Percentiles rank a stretch among this genome's conserved stretches.
Evolutionary conservation across 257 asterid species (phyloP).

Genomic region (Gentiana dahurica): DNA sequence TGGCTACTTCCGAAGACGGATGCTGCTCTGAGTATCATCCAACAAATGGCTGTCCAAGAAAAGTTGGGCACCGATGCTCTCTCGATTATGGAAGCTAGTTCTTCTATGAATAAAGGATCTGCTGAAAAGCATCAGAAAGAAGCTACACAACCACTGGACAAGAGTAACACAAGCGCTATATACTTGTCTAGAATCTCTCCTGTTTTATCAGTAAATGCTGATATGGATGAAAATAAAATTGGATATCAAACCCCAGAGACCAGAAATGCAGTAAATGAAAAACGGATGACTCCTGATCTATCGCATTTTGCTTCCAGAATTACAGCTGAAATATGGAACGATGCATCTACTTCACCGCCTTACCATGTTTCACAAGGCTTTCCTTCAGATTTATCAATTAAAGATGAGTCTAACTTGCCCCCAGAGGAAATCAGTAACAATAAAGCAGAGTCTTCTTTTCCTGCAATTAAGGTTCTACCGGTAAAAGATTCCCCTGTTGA

Average conservation of each 20-base stretch:
- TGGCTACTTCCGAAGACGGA: constrained; percentile 68
- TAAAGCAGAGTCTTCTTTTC: constrained; percentile 14
- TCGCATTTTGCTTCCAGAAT: constrained; percentile 1
- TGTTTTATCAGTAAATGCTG: constrained; percentile 20
- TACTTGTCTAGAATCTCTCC: constrained; percentile 19
- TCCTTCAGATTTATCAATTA: constrained; percentile 10
- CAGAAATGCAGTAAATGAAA: constrained; percentile 16
- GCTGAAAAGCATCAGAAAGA: constrained; percentile 28
- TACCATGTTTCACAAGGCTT: constrained; percentile 17
- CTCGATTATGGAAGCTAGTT: constrained; percentile 10
- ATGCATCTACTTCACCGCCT: constrained; percentile 20
- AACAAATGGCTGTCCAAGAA: constrained; percentile 35
- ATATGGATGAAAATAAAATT: constrained; percentile 18
- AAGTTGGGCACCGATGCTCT: constrained; percentile 26
- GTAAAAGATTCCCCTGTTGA: constrained; percentile 23
- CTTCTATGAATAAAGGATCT: constrained; percentile 8
- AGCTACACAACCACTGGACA: constrained; percentile 25
- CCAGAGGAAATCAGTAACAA: constrained; percentile 14
- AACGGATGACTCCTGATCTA: constrained; percentile 16
- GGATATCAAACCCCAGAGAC: constrained; percentile 19
- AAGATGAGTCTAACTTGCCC: constrained; percentile 13
- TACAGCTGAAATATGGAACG: constrained; percentile 3
- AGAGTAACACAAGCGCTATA: constrained; percentile 21
- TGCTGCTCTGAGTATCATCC: constrained; percentile 49
- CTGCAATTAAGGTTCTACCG: constrained; percentile 25